phyloP scores from a whole-genome alignment of 2,329 filamentous ascomycete genomes.

The Aureobasidium sp. region DNA sequence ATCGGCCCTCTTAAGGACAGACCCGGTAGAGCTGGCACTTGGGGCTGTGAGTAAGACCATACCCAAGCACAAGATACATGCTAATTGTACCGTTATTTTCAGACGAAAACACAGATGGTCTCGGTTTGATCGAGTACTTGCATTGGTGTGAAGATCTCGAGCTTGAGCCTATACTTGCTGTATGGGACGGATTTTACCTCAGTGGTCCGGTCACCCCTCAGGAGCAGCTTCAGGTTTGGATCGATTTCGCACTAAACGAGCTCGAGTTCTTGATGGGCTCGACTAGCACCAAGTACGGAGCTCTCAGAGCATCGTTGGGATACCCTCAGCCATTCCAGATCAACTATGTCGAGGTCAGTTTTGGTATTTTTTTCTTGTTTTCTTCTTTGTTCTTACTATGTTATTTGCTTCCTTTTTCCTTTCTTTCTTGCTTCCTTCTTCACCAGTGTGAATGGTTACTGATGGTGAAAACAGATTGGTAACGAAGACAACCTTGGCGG shows the following conservation, averaged over 20 bases:
- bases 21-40: constrained; percentile 48
- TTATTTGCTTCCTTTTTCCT: too few relatives aligned
- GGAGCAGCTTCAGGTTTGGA: constrained; percentile 43
- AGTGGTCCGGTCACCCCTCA: constrained; percentile 41
- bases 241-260: constrained; percentile 54
- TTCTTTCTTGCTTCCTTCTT: too few relatives aligned
- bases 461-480: constrained; percentile 36
- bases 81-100: too few relatives aligned
- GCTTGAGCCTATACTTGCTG: constrained; percentile 48
- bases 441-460: not conserved
- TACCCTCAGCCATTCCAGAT: constrained; percentile 54
- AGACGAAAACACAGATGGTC: constrained; percentile 52
- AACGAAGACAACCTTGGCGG: constrained; percentile 57
- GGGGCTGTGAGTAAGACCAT: constrained; percentile 34
- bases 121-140: constrained; percentile 53
- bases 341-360: constrained; percentile 46
- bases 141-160: constrained; percentile 48
- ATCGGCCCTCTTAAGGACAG: constrained; percentile 46
- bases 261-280: constrained; percentile 56
- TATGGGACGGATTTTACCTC: constrained; percentile 51
- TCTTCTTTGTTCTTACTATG: too few relatives aligned
- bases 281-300: constrained; percentile 47
- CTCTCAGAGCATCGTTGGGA: constrained; percentile 50
- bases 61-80: too few relatives aligned
- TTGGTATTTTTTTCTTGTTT: not conserved